Evolutionary conservation across 176 grass and related monocot species (phyloP).

Genomic region (Urochloa ruziziensis): DNA sequence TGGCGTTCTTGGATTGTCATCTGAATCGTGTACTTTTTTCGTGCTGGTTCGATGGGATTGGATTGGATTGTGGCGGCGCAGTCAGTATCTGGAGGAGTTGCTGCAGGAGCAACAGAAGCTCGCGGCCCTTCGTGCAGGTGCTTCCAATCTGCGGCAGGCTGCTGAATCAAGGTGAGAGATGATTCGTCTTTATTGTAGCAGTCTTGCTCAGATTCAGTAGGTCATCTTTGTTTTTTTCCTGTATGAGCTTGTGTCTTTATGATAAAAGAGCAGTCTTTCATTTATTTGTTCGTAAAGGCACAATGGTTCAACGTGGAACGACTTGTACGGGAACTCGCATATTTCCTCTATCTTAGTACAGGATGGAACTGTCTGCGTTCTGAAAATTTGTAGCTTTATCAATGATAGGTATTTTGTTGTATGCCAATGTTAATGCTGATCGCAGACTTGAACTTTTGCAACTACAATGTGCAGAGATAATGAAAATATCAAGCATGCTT

Average conservation of each 20-base stretch:
- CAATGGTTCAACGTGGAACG: background rate
- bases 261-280: constrained; percentile 9
- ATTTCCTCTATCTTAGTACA: background rate
- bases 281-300: constrained; percentile 22
- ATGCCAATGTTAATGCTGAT: background rate
- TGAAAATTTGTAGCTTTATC: background rate
- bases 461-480: constrained; percentile 50
- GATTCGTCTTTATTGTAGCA: constrained; percentile 8
- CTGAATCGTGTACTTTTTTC: constrained; percentile 10
- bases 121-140: constrained; percentile 85
- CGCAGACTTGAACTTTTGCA: background rate
- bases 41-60: background rate
- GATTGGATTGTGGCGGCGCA: constrained; percentile 28
- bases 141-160: constrained; percentile 84
- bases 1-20: constrained; percentile 22
- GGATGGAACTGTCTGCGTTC: background rate
- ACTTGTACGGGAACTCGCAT: background rate
- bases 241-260: constrained; percentile 8
- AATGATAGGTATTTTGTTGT: background rate
- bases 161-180: constrained; percentile 71
- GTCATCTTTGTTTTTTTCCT: background rate
- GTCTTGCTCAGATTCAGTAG: constrained; percentile 23
- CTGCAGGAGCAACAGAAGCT: constrained; percentile 84
- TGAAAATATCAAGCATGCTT: constrained; percentile 59
- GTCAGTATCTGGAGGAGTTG: constrained; percentile 81